Evolutionary conservation across 208 protist genomes (phyloP), one percentile per base, ranked within the genome.

Genomic region (Tritrichomonas musculus): DNA sequence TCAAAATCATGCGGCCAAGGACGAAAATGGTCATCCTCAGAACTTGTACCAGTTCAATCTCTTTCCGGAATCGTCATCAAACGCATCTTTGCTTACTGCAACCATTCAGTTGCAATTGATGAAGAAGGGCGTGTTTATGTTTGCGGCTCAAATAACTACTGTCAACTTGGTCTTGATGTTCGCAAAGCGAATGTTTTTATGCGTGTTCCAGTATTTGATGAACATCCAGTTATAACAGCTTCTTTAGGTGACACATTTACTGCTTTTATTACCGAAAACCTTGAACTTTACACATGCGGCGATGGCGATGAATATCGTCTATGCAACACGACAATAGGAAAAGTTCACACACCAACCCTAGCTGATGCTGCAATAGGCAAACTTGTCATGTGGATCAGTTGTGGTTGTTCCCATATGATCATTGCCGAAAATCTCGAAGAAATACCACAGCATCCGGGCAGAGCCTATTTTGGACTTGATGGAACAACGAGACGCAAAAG

Each of bases 1-100:
- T 57, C 41, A 47, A 88, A 88, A 88, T 57, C 77, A 33, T 88
- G 77, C n/a, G 77, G 77, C 25, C 44, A 53, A 47, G 77, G 77
- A 22, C 53, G 41, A 17, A 57, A 57, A 57, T 88, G 41, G 41
- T 88, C 77, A 25, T 88, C 77, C 9, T 14, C 27, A 2, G 47
- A n/a, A 13, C 47, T 57, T 22, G 17, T 33, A 50, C 33, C 25
- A 60, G 77, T 88, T 39, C n/a, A 33, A 53, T 36, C 44, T 30
- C 8, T 27, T 39, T n/a, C 33, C 25, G 47, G 47, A 53, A 53
- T 57, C 22, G 27, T 49, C 25, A 60, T 88, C 17, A 33, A n/a
- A 50, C 0, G 77, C 33, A 57, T 88, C 57, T 88, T 88, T 49
- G 77, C 77, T 39, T 88, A 88, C 44, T 39, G 0, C 5, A 53